Evolutionary conservation across 2,329 filamentous ascomycete genomes (phyloP), one percentile per base, ranked within the genome.

Genomic region (Cladophialophora psammophila): DNA sequence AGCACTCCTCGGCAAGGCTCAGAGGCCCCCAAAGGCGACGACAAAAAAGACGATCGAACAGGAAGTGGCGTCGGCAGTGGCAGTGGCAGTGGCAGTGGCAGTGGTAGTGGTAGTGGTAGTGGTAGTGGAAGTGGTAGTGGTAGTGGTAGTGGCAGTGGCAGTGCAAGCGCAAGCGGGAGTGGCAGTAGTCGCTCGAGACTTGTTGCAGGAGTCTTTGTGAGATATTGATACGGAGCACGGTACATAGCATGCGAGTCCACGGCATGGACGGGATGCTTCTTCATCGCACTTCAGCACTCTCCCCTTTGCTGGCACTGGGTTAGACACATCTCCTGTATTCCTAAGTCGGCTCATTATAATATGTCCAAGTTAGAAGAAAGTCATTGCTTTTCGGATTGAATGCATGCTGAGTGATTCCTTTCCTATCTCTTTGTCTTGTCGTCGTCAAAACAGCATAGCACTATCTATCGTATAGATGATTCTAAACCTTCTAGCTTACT

Each of bases 191-290:
- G 62, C 20, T 60, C 65, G 8, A 65, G 68, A 45, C 45, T 69
- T 13, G 68, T 69, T 10, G 64, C 68, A 15, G 68, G 68, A 1
- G 68, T 69, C 20, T 69, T 69, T 65, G 68, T 69, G 62, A 65
- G 68, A 63, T 69, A 69, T 58, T 69, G 60, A 61, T 18, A n/a
- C 18, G 26, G 45, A 15, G 38, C 38, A 42, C 38, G 12, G 12
- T 42, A n/a, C n/a, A n/a, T n/a, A 5, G 38, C 2, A 45, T 18
- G 15, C 15, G 5, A 9, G 40, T 20, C 15, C n/a, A 20, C 18
- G 40, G 18, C 45, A 50, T 50, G 45, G 3, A n/a, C 3, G 40
- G 13, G 15, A 42, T 42, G 40, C 13, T 5, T 50, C 45, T 26
- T 26, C 26, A 26, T 26, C 18, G 20, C 45, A 26, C 18, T 18